Evolutionary conservation across 2,329 filamentous ascomycete genomes (phyloP), one percentile per base, ranked within the genome.

Genomic region (Fusarium sp.): DNA sequence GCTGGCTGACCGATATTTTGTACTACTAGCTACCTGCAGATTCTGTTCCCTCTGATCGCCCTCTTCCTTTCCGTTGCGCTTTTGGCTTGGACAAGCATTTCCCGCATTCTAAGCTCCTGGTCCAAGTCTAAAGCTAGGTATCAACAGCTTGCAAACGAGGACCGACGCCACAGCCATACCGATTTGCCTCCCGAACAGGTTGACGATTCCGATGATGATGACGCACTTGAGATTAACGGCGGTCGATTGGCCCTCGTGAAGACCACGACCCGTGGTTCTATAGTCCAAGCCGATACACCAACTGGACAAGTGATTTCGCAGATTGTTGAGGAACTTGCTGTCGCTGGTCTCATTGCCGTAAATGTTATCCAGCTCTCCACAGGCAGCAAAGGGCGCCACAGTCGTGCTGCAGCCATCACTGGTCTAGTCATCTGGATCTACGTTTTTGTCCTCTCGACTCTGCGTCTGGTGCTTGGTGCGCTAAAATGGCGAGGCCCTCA

Each of bases 391-490:
- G 88, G 87, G 26, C 82, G 82, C 20, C 85, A 87, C 67, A 89
- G 89, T 55, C 86, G 82, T 20, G 77, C 89, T 60, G 89, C 90
- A 27, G 89, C 90, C 13, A 84, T 92, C 53, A 88, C 90, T 6
- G 91, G 91, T 53, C 84, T 97, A 37, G 81, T 89, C 14, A 89
- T 89, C 33, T 98, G 96, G 95, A 81, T 89, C 56, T 99, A 98
- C 79, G 89, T 95, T 41, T 85, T 95, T 32, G 81, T 90, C 18
- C 87, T 99, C 64, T 91, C 91, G 17, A 88, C 90, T 23, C 82
- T 94, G 45, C 91, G 96, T 37, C 84, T 98, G 76, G 90, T 82
- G 82, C 89, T 86, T 81, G 91, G 80, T 80, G 89, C 84, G 82
- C 89, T 83, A 76, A 89, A 85, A 86, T 93, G 83, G 87, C 88